A percentile compares a stretch with the other conserved stretches of the same genome.
phyloP scores from a whole-genome alignment of 805 yeast genomes.

The Isabelozyma heimii region DNA sequence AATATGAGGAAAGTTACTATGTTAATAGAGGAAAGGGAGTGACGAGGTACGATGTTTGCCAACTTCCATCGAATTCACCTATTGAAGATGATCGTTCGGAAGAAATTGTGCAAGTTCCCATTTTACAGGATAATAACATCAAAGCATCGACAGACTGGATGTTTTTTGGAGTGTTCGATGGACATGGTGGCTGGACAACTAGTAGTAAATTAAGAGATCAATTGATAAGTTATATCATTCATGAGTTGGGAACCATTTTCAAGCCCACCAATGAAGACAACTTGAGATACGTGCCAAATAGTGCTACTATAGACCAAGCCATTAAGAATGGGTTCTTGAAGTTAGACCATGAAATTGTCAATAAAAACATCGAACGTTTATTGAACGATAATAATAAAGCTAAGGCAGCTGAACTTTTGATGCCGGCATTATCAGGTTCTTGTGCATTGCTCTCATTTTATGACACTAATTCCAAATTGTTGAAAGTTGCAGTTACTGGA shows the following conservation, averaged over 20 bases:
- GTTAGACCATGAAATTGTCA: conserved; percentile 83
- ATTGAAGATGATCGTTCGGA: conserved; percentile 94
- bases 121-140: conserved; percentile 57
- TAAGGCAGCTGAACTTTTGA: conserved; percentile 65
- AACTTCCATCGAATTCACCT: conserved; percentile 87
- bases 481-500: conserved; percentile 93
- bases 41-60: conserved; percentile 82
- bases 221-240: conserved; percentile 71
- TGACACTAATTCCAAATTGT: conserved; percentile 66
- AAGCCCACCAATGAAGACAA: conserved; percentile 51
- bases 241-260: conserved; percentile 67
- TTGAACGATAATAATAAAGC: conserved; percentile 67
- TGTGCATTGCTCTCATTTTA: conserved; percentile 88
- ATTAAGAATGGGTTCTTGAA: conserved; percentile 76
- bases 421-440: conserved; percentile 95
- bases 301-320: conserved; percentile 73
- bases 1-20: conserved; percentile 72
- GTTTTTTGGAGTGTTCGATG: conserved; percentile 95
- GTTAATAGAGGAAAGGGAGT: conserved; percentile 89
- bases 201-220: conserved; percentile 80
- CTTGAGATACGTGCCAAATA: conserved; percentile 60
- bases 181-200: conserved; percentile 96
- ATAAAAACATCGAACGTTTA: conserved; percentile 66
- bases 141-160: conserved; percentile 70
- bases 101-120: conserved; percentile 69